Base-by-base conservation (phyloP, 371 early-diverging fungal species). In the Cokeromyces recurvatus region DNA sequence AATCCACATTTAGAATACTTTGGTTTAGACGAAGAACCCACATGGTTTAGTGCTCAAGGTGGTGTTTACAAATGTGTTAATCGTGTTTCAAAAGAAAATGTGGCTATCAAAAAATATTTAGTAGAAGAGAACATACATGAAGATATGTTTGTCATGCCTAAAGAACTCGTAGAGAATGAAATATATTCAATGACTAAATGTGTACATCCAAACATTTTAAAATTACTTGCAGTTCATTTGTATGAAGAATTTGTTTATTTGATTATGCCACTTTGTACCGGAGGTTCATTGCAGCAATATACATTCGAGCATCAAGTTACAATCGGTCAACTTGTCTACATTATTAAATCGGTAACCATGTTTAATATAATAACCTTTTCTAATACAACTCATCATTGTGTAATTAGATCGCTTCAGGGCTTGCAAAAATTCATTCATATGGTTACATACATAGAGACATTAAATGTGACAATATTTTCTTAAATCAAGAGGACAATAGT, bases 161-260 rank as follows among this genome's bases (percentile, higher is more conserved):
- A 71, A 46, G 71, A 74, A 31, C 63, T 74, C 17, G 71, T 74
- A 3, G 75, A 71, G 38, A 74, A 71, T 37, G 75, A 74, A 49
- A 74, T 74, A 19, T 71, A 71, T 38, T 66, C 75, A 36, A 71
- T 74, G 75, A 71, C 75, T 10, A 66, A 68, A 44, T 74, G 75
- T 38, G 47, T 59, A 7, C 75, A 74, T 43, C 58, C 56, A 29
- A 71, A 74, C 35, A 68, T 71, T 25, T 61, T 74, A 8, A 62
- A 68, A 38, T 36, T 74, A 11, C 43, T 52, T 16, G 64, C 67
- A 9, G 71, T 74, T 9, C 58, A 74, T 38, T 52, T 74, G n/a
- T 65, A 68, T 47, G 31, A 68, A n/a, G 75, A 71, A 40, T 71
- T 66, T 49, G 69, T 74, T n/a, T 74, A 66, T 49, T 44, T 74